Percentiles rank a stretch among this genome's conserved stretches.
These are phyloP conservation scores for Fusarium oligoseptatum DNA, from an alignment of 2,329 filamentous ascomycete species.

Conservation along the genomic window DNA sequence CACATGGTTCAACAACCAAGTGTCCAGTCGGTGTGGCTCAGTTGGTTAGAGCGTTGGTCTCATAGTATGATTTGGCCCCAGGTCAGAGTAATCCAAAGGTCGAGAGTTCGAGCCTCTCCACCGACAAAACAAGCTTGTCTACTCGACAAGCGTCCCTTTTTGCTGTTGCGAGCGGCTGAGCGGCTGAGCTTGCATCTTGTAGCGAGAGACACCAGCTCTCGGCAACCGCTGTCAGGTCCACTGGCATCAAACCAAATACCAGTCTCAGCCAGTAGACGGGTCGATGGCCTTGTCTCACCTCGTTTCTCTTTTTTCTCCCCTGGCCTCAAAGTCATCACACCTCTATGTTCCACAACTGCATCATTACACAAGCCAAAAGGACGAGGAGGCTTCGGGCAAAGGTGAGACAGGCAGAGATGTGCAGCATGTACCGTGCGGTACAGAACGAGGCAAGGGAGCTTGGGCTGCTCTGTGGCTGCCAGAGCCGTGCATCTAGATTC, in stretches of 20 bases:
- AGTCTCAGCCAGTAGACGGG: conserved; percentile 20
- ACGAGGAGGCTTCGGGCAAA: conserved; percentile 26
- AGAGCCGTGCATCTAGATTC: conserved; percentile 22
- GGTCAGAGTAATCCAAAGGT: conserved; percentile 41
- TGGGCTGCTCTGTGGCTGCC: conserved; percentile 19
- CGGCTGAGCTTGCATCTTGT: not conserved
- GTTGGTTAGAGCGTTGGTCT: not conserved
- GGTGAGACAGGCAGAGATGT: conserved; percentile 29
- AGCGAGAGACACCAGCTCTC: not conserved
- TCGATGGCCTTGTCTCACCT: conserved; percentile 28
- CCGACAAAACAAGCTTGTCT: conserved; percentile 29
- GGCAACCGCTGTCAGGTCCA: not conserved
- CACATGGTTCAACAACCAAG: not conserved
- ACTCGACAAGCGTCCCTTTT: conserved; percentile 3
- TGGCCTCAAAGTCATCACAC: conserved; percentile 26
- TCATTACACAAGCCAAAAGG: conserved; percentile 18
- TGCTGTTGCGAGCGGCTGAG: not conserved
- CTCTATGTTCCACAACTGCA: conserved; percentile 31
- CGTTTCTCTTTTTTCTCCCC: conserved; percentile 8
- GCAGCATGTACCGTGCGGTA: conserved; percentile 24
- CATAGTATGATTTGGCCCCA: not conserved
- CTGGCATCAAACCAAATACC: conserved; percentile 15
- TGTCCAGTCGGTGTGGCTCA: conserved; percentile 16
- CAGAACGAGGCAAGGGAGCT: conserved; percentile 32
- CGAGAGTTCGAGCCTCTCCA: conserved; percentile 45